Evolutionary conservation across 768 basidiomycete genomes (phyloP).

Genomic region (Austroboletus eburneus): DNA sequence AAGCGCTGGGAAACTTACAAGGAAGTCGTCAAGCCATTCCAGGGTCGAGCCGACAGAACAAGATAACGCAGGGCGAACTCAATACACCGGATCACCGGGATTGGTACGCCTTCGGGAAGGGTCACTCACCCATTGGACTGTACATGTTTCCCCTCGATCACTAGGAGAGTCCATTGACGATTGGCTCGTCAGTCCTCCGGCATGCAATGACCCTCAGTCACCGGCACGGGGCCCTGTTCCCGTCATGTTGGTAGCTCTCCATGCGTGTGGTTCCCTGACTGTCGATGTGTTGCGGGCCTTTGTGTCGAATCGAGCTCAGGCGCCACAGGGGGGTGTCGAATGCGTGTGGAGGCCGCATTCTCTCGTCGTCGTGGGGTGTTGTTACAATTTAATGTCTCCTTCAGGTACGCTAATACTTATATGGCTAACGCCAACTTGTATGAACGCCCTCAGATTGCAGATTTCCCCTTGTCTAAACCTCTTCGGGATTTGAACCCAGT

Average conservation of each 20-base stretch:
- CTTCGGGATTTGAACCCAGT: slow-evolving; percentile 16
- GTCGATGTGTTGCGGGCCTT: slow-evolving; percentile 60
- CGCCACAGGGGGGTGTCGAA: slow-evolving; percentile 1
- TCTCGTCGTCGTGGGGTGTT: slow-evolving; percentile 68
- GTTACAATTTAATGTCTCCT: slow-evolving; percentile 66
- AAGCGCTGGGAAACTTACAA: background rate
- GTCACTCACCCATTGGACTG: slow-evolving; percentile 52
- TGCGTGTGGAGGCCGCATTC: slow-evolving; percentile 48
- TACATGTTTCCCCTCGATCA: slow-evolving; percentile 48
- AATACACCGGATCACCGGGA: background rate
- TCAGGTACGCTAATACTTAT: slow-evolving; percentile 33
- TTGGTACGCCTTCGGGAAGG: slow-evolving; percentile 12
- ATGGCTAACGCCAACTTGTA: background rate
- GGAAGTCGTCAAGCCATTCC: background rate
- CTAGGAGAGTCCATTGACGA: slow-evolving; percentile 44
- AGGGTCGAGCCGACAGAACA: background rate
- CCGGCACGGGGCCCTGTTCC: slow-evolving; percentile 28
- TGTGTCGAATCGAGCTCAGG: slow-evolving; percentile 25
- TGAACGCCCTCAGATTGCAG: slow-evolving; percentile 27
- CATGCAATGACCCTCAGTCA: background rate
- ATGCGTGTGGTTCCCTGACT: slow-evolving; percentile 74
- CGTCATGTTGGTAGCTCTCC: slow-evolving; percentile 63
- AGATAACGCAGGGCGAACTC: background rate
- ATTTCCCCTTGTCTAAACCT: slow-evolving; percentile 50
- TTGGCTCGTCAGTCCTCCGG: slow-evolving; percentile 42